phyloP scores from a whole-genome alignment of 2,329 filamentous ascomycete species.

The Talaromyces sp. region DNA sequence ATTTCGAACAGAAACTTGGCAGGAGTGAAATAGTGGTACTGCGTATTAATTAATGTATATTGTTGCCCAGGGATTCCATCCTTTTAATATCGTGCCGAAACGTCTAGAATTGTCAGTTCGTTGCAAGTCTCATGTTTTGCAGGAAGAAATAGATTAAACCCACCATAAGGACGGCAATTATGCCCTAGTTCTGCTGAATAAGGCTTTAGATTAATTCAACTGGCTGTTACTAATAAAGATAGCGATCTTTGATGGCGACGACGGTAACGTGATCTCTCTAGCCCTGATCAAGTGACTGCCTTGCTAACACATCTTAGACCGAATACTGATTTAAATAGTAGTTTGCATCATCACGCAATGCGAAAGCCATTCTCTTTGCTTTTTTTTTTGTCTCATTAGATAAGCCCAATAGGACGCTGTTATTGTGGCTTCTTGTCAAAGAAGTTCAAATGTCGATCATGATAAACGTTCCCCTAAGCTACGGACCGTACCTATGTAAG shows the following conservation, averaged over 20 bases:
- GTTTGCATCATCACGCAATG: background rate
- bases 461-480: background rate
- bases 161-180: background rate
- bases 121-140: background rate
- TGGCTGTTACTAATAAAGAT: background rate
- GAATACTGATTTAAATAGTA: background rate
- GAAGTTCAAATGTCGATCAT: background rate
- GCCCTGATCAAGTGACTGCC: background rate
- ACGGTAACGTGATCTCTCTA: conserved; percentile 1
- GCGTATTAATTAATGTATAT: background rate
- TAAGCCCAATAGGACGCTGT: background rate
- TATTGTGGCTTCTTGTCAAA: background rate
- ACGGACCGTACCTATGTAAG: background rate
- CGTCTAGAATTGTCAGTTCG: background rate
- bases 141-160: background rate
- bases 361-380: background rate
- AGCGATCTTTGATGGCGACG: no score
- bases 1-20: background rate
- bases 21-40: background rate
- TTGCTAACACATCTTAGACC: background rate
- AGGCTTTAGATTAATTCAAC: background rate
- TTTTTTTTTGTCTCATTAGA: background rate
- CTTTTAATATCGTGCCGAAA: background rate
- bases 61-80: background rate
- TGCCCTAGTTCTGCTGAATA: background rate